Percentiles rank a stretch among this genome's conserved stretches.
Conservation (phyloP, 2,329 filamentous ascomycete species). For the Nothophoma quercina region DNA sequence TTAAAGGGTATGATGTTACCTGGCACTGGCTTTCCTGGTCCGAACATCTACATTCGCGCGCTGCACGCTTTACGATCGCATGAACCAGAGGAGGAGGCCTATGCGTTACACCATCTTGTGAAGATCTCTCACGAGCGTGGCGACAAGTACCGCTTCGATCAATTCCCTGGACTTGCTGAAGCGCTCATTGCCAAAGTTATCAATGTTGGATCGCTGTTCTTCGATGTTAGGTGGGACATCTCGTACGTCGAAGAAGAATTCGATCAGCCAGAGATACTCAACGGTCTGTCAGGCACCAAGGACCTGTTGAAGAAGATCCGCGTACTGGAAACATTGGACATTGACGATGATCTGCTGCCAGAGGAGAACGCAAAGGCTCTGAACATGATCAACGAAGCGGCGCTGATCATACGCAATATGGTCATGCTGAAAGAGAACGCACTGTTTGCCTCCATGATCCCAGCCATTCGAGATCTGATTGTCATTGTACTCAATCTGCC, state of each 20-base stretch:
- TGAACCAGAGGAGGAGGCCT: slow-evolving; percentile 84
- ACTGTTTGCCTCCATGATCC: slow-evolving; percentile 76
- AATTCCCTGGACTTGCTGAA: slow-evolving; percentile 87
- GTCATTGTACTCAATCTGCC: slow-evolving; percentile 84
- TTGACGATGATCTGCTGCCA: slow-evolving; percentile 74
- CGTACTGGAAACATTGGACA: slow-evolving; percentile 63
- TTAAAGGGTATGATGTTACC: slow-evolving; percentile 65
- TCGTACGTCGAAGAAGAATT: slow-evolving; percentile 68
- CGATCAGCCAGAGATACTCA: slow-evolving; percentile 60
- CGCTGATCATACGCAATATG: slow-evolving; percentile 92
- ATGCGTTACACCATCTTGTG: slow-evolving; percentile 89
- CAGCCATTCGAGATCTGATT: slow-evolving; percentile 79
- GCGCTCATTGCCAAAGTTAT: slow-evolving; percentile 85
- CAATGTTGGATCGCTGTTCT: slow-evolving; percentile 79
- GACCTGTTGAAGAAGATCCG: slow-evolving; percentile 77
- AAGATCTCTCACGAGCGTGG: slow-evolving; percentile 95
- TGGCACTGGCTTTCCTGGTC: slow-evolving; percentile 74
- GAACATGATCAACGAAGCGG: slow-evolving; percentile 82
- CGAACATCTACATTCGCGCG: slow-evolving; percentile 91
- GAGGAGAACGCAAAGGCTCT: slow-evolving; percentile 74
- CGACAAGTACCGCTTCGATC: slow-evolving; percentile 94
- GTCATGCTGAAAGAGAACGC: slow-evolving; percentile 92
- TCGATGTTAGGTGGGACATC: slow-evolving; percentile 81
- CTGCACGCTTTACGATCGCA: slow-evolving; percentile 83
- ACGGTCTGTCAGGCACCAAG: slow-evolving; percentile 71